A percentile compares a stretch with the other conserved stretches of the same genome.
Evolutionary conservation across 2,329 filamentous ascomycete species (phyloP).

Genomic region (Eutypa lata): DNA sequence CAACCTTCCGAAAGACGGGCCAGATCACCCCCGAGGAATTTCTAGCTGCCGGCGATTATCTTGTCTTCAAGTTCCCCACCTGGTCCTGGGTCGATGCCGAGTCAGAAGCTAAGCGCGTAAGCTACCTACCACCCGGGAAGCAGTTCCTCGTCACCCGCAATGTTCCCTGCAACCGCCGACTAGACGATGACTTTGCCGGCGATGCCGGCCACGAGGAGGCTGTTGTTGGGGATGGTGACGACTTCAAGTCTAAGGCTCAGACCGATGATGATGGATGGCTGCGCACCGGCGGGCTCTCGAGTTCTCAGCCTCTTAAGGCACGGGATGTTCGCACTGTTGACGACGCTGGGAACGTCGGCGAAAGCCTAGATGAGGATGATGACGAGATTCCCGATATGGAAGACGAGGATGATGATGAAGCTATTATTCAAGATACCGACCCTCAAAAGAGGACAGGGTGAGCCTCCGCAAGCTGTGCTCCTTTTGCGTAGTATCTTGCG

Average conservation of each 20-base stretch:
- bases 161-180: conserved; percentile 85
- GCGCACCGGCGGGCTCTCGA: conserved; percentile 75
- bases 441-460: conserved; percentile 46
- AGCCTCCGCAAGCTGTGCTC: conserved; percentile 5
- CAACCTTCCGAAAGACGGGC: conserved; percentile 88
- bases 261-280: conserved; percentile 82
- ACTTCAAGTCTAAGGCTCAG: conserved; percentile 47
- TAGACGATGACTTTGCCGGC: conserved; percentile 91
- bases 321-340: conserved; percentile 85
- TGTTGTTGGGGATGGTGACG: conserved; percentile 76
- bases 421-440: conserved; percentile 79
- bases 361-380: conserved; percentile 67
- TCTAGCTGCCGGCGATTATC: conserved; percentile 89
- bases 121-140: conserved; percentile 81
- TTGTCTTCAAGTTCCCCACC: conserved; percentile 98
- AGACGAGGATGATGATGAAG: conserved; percentile 93
- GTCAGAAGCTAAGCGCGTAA: conserved; percentile 71
- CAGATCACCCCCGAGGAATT: conserved; percentile 98
- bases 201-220: conserved; percentile 84
- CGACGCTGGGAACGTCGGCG: conserved; percentile 81
- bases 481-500: too few species aligned
- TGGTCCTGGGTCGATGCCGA: conserved; percentile 96
- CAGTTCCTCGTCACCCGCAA: conserved; percentile 95
- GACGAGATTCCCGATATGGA: conserved; percentile 97
- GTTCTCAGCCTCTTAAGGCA: conserved; percentile 71